Percentiles rank a stretch among this genome's conserved stretches.
Evolutionary conservation across 1,139 yeast species (phyloP).

Genomic region (Scheffersomyces quercinus): DNA sequence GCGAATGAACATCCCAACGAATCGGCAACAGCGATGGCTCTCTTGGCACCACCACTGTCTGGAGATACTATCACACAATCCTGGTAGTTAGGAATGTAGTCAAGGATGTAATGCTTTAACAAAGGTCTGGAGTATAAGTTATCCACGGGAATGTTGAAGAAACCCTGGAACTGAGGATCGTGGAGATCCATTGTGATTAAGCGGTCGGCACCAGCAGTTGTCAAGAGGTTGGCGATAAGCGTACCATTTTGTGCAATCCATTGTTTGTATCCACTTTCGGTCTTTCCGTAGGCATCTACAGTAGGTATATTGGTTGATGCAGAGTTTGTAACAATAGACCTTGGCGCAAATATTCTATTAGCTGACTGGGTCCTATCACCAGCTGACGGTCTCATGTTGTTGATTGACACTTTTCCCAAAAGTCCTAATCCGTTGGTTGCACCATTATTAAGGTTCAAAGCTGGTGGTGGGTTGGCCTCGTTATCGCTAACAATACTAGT

Average conservation of each 20-base stretch:
- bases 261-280: conserved; percentile 73
- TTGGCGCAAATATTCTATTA: conserved; percentile 29
- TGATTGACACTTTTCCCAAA: conserved; percentile 15
- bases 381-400: conserved; percentile 12
- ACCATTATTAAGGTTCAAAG: conserved; percentile 11
- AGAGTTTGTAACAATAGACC: conserved; percentile 33
- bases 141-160: conserved; percentile 90
- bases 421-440: conserved; percentile 5
- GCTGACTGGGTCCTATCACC: conserved; percentile 6
- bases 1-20: conserved; percentile 88
- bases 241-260: conserved; percentile 98
- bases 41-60: conserved; percentile 96
- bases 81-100: conserved; percentile 69
- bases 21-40: conserved; percentile 95
- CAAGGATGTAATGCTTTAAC: conserved; percentile 74
- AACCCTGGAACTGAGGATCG: conserved; percentile 94
- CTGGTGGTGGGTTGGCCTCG: conserved; percentile 15
- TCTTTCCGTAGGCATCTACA: conserved; percentile 41
- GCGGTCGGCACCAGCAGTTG: conserved; percentile 95
- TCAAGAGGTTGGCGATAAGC: conserved; percentile 80
- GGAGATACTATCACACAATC: conserved; percentile 91
- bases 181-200: conserved; percentile 97
- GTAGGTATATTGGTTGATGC: conserved; percentile 23
- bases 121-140: conserved; percentile 85
- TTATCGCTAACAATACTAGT: conserved; percentile 2